Evolutionary conservation across 352 stramenopile species (phyloP), one percentile per base, ranked within the genome.

Genomic region (Phytophthora boehmeriae): DNA sequence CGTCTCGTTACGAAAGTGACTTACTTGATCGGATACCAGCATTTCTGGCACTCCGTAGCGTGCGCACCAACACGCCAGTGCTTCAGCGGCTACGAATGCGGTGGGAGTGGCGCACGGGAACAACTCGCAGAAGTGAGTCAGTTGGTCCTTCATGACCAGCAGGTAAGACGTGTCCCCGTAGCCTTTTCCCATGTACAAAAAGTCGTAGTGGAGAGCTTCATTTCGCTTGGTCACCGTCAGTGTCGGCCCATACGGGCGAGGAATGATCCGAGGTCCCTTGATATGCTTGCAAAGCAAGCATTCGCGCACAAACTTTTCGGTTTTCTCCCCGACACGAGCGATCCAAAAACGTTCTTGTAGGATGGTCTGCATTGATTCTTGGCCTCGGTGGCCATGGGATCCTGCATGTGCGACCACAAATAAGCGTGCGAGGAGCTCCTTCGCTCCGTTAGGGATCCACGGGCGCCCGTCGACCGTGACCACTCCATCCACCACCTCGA

Each of bases 1-100:
- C 17, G 25, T 38, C 25, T 68, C 39, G 35, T 68, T 72, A 4
- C 20, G 23, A 20, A 68, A 71, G 50, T 71, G 56, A 1, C 13
- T 46, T 19, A 36, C 58, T 44, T 68, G 58, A 17, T 72, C 57
- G 1, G 64, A 65, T 5, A 59, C 6, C 0, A 72, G 20, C 8
- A 25, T 48, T 8, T 61, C 27, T 1, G 51, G 51, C 3, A 44
- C 22, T 6, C 64, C 64, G 50, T 45, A 63, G 5, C 41, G 28
- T 0, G 25, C 22, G 13, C 19, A 55, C 42, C 63, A 63, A 20
- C 46, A 27, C 0, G 41, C 13, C 2, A 66, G 38, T 5, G 16
- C 39, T 5, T 45, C 55, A 3, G 55, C 42, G 28, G 63, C 56
- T 0, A 66, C 43, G 25, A 32, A 48, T 4, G 47, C 17, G 1